Evolutionary conservation across 345 rosid species (phyloP), one percentile per base, ranked within the genome.

Genomic region (Anacardium occidentale): DNA sequence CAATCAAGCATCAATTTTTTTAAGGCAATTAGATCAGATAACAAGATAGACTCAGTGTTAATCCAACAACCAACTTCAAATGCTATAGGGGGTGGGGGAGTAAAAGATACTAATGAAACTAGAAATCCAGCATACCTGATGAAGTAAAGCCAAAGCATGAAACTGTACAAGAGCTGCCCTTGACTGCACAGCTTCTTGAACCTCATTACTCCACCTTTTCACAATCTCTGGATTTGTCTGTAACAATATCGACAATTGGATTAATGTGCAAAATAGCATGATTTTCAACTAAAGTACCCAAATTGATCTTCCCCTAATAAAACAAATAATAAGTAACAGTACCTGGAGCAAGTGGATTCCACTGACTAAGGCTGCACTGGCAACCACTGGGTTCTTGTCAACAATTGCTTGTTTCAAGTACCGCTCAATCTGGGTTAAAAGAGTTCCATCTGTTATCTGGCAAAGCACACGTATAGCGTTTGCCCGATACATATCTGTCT

Each of bases 381-480:
- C 92, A 75, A 95, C 98, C 73, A 92, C 97, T 3, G 98, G 98
- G 81, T 95, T 95, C 82, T 95, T 92, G 84, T 95, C 99, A 76
- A 95, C 99, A 72, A 95, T 92, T 62, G 99, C 98, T 87, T 95
- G 98, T 80, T 95, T 95, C 84, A 95, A 80, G 77, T 91, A 95
- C 52, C 99, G 87, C 78, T 95, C 99, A 47, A 92, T 91, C 69
- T 95, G 99, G 73, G 97, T 84, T 20, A 95, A 88, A 70, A 95
- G 96, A 54, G 96, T 87, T 74, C 99, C 98, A 51, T 95, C 99
- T 29, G 89, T 92, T 62, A 95, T 95, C 58, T 83, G 93, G 74
- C 99, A 95, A 76, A 95, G 96, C 74, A 95, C 98, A 76, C 99
- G 94, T 64, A 95, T 95, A 66, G 98, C 98, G 85, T 95, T 95